Evolutionary conservation across 1,139 yeast species (phyloP).

Genomic region (Blastobotrys capitulatus): DNA sequence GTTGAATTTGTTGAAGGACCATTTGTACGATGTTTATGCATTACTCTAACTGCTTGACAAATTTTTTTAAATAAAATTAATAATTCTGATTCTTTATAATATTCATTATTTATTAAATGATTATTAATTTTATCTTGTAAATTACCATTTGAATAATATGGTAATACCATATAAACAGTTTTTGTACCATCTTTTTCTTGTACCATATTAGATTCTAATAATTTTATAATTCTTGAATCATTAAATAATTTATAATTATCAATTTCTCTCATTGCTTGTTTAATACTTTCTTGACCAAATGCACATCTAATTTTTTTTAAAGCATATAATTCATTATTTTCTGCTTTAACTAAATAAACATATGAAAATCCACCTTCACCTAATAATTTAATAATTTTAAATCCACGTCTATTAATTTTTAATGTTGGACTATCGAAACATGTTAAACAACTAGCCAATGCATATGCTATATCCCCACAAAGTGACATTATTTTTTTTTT

Average conservation of each 20-base stretch:
- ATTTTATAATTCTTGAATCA: slow-evolving; percentile 60
- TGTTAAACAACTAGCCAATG: slow-evolving; percentile 33
- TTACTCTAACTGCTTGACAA: slow-evolving; percentile 65
- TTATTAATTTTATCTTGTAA: slow-evolving; percentile 71
- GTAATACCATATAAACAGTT: slow-evolving; percentile 71
- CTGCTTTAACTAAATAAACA: slow-evolving; percentile 70
- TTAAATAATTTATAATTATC: slow-evolving; percentile 67
- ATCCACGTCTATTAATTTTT: slow-evolving; percentile 32
- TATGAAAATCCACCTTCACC: slow-evolving; percentile 92
- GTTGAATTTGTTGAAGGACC: slow-evolving; percentile 8
- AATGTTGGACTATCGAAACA: slow-evolving; percentile 37
- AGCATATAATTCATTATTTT: slow-evolving; percentile 53
- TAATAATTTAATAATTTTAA: slow-evolving; percentile 54
- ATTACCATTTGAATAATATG: slow-evolving; percentile 66
- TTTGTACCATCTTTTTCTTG: slow-evolving; percentile 76
- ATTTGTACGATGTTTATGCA: slow-evolving; percentile 53
- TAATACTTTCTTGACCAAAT: slow-evolving; percentile 71
- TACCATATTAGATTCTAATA: slow-evolving; percentile 63
- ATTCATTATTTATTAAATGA: slow-evolving; percentile 50
- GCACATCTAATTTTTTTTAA: slow-evolving; percentile 85
- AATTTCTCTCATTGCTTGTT: slow-evolving; percentile 70
- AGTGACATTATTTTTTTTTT: slow-evolving; percentile 22
- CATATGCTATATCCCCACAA: slow-evolving; percentile 26
- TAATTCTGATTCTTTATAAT: slow-evolving; percentile 58
- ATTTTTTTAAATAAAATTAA: slow-evolving; percentile 58